A percentile compares a stretch with the other conserved stretches of the same genome.
Conservation (phyloP, 148 eudicot genomes). For the Rheum nobile region DNA sequence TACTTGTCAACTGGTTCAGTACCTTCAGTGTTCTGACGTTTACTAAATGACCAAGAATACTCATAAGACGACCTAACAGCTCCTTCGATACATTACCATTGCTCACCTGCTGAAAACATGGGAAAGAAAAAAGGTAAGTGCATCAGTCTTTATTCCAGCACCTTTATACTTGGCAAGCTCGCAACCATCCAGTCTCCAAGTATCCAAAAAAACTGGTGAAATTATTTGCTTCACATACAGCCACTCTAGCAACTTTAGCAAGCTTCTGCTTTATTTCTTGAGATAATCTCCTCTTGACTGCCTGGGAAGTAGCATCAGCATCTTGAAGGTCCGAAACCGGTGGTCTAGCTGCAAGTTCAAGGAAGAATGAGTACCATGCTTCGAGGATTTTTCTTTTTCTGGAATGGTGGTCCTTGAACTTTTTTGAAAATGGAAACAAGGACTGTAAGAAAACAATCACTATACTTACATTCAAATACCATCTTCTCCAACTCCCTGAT, state of each 20-base stretch:
- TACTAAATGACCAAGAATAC: conserved; percentile 80
- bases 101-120: conserved; percentile 58
- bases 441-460: not conserved
- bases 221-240: conserved; percentile 36
- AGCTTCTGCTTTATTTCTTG: conserved; percentile 87
- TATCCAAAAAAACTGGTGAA: not conserved
- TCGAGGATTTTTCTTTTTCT: not conserved
- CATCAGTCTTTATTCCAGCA: not conserved
- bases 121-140: conserved; percentile 9
- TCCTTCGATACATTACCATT: conserved; percentile 71
- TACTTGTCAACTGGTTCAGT: conserved; percentile 3
- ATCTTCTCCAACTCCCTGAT: conserved; percentile 82
- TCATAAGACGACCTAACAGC: conserved; percentile 74
- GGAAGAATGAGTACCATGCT: conserved; percentile 8
- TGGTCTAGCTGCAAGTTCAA: conserved; percentile 57
- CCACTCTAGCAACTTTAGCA: conserved; percentile 86
- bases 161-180: not conserved
- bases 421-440: conserved; percentile 7
- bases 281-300: conserved; percentile 81
- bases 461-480: conserved; percentile 82
- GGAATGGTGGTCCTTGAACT: not conserved
- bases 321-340: conserved; percentile 55
- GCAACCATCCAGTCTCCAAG: not conserved
- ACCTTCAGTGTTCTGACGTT: conserved; percentile 93
- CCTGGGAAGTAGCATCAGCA: conserved; percentile 65